Evolutionary conservation across 257 asterid species (phyloP).

Genomic region (Scutellaria baicalensis): DNA sequence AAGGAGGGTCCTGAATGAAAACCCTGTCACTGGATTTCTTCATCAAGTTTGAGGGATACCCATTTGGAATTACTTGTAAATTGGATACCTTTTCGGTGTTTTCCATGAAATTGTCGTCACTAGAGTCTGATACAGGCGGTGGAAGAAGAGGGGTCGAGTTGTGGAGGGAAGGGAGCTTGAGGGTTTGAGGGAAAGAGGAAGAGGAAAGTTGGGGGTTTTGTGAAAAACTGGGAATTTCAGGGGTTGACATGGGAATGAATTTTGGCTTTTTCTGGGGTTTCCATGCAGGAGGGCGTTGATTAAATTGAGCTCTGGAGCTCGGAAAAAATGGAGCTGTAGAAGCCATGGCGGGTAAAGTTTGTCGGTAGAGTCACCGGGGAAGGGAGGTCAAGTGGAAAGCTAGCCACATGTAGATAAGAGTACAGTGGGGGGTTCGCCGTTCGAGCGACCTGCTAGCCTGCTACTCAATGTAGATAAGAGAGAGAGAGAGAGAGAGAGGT

Average conservation of each 20-base stretch:
- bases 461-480: slow-evolving; percentile 23
- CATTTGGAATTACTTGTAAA: slow-evolving; percentile 38
- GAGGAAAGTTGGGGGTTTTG: slow-evolving; percentile 27
- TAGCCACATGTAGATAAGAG: too few relatives aligned
- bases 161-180: slow-evolving; percentile 54
- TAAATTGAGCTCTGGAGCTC: slow-evolving; percentile 51
- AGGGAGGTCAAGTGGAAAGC: too few relatives aligned
- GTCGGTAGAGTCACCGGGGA: too few relatives aligned
- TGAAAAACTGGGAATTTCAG: slow-evolving; percentile 33
- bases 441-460: not conserved
- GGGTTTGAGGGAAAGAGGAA: slow-evolving; percentile 54
- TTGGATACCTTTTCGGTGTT: slow-evolving; percentile 27
- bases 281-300: slow-evolving; percentile 24
- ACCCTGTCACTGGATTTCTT: slow-evolving; percentile 36
- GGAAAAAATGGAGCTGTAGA: slow-evolving; percentile 57
- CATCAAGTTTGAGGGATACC: slow-evolving; percentile 20
- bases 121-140: slow-evolving; percentile 49
- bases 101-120: slow-evolving; percentile 42
- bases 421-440: not conserved
- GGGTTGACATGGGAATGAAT: slow-evolving; percentile 30
- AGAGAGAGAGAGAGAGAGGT: not conserved
- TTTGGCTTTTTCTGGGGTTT: slow-evolving; percentile 24
- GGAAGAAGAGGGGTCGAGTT: slow-evolving; percentile 39
- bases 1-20: slow-evolving; percentile 76
- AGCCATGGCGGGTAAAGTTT: slow-evolving; percentile 41